Conservation (phyloP, 306 rosid species). For the Vigna nakashimae region DNA sequence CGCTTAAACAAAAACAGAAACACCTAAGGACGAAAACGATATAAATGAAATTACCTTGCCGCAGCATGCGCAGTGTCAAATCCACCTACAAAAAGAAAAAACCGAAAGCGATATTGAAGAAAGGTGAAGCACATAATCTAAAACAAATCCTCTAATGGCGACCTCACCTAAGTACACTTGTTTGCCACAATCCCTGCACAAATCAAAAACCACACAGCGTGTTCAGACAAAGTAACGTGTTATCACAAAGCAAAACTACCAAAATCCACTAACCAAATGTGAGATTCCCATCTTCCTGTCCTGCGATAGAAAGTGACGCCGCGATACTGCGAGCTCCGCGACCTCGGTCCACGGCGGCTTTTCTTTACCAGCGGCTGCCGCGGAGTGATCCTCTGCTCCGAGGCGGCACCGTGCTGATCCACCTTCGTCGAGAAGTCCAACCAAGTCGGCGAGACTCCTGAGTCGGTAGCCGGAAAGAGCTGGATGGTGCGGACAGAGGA, state of each 20-base stretch:
- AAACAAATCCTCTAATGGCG: constrained; percentile 17
- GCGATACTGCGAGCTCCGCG: constrained; percentile 93
- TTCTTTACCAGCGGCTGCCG: constrained; percentile 63
- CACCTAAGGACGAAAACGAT: neutral
- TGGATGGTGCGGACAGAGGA: constrained; percentile 57
- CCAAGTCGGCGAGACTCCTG: constrained; percentile 49
- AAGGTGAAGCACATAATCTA: neutral
- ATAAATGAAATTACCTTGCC: constrained; percentile 63
- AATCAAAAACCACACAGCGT: neutral
- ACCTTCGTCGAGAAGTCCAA: constrained; percentile 45
- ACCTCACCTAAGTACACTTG: constrained; percentile 92
- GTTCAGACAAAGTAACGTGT: constrained; percentile 23
- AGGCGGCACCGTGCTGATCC: constrained; percentile 40
- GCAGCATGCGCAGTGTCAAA: constrained; percentile 96
- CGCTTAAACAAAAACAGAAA: constrained; percentile 6
- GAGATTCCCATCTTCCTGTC: constrained; percentile 98
- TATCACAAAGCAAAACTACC: neutral
- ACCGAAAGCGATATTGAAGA: constrained; percentile 4
- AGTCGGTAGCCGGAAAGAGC: constrained; percentile 60
- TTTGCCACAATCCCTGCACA: constrained; percentile 87
- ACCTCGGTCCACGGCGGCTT: constrained; percentile 92
- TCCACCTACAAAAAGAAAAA: constrained; percentile 61
- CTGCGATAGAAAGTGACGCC: constrained; percentile 93
- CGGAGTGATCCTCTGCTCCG: constrained; percentile 49
- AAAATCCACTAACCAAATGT: constrained; percentile 69